A percentile compares a stretch with the other conserved stretches of the same genome.
Conservation (phyloP, 371 early-diverging fungal species). For the Mucor piriformis region DNA sequence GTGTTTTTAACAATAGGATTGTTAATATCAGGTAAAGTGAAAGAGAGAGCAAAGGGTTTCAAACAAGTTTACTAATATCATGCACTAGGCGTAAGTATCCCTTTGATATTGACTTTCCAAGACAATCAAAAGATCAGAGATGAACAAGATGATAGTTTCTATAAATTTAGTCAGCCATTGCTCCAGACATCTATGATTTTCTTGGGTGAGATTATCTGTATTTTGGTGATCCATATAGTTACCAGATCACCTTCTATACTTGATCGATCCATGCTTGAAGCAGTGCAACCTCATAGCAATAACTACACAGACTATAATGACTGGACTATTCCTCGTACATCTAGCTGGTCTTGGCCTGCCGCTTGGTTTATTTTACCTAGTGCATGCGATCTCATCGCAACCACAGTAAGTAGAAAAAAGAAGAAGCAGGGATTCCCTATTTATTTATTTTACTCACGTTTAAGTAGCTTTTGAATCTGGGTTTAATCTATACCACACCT, state of each 20-base stretch:
- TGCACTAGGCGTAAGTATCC: constrained; percentile 42
- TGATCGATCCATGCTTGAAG: constrained; percentile 38
- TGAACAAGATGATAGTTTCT: constrained; percentile 18
- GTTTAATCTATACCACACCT: constrained; percentile 49
- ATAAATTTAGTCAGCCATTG: constrained; percentile 42
- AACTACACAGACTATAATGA: constrained; percentile 23
- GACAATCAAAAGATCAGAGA: constrained; percentile 35
- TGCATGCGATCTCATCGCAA: constrained; percentile 48
- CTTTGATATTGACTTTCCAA: constrained; percentile 49
- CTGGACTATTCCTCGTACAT: constrained; percentile 31
- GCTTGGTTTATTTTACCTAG: constrained; percentile 47
- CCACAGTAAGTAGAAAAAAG: constrained; percentile 34
- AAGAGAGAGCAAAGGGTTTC: too few species aligned
- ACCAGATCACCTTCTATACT: constrained; percentile 37
- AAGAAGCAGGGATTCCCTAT: neutral
- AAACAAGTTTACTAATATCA: too few species aligned
- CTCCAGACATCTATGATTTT: constrained; percentile 53
- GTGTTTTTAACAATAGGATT: constrained; percentile 29
- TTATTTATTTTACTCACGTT: neutral
- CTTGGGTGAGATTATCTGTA: constrained; percentile 49
- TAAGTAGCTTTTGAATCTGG: constrained; percentile 42
- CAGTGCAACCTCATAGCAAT: constrained; percentile 35
- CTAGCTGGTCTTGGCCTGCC: constrained; percentile 34
- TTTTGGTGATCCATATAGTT: constrained; percentile 40
- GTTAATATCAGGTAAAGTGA: constrained; percentile 30